These are phyloP conservation scores for Hemerocallis citrina DNA, from an alignment of 106 monocot species.

Conservation along the genomic window DNA sequence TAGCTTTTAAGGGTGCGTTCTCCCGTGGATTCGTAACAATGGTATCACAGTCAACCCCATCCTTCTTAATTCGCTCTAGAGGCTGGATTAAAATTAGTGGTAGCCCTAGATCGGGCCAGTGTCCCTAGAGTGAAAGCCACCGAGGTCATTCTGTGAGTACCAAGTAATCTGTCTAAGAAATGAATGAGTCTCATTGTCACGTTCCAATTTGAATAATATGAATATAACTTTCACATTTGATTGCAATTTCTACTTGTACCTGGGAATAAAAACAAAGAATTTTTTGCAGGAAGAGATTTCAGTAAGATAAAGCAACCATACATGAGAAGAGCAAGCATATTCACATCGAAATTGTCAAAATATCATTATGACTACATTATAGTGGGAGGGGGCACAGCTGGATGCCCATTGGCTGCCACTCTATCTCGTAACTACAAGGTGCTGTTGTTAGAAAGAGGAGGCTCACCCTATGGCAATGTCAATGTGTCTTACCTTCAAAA, in stretches of 20 bases:
- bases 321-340: conserved; percentile 39
- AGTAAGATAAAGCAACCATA: conserved; percentile 3
- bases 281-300: conserved; percentile 26
- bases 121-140: too few species aligned
- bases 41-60: too few species aligned
- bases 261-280: too few species aligned
- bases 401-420: conserved; percentile 69
- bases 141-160: too few species aligned
- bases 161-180: too few species aligned
- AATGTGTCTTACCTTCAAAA: conserved; percentile 53
- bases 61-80: too few species aligned
- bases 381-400: conserved; percentile 65
- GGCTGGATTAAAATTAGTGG: too few species aligned
- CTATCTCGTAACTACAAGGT: conserved; percentile 56
- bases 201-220: not conserved
- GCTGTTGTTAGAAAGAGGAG: conserved; percentile 56
- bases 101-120: too few species aligned
- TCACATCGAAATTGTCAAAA: conserved; percentile 10
- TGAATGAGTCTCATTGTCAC: not conserved
- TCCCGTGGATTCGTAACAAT: too few species aligned
- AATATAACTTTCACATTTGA: not conserved
- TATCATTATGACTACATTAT: conserved; percentile 52
- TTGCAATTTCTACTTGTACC: not conserved
- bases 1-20: too few species aligned
- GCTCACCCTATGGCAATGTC: conserved; percentile 60